These are phyloP conservation scores for Cardamine occulta DNA, from an alignment of 345 rosid species.

Conservation along the genomic window DNA sequence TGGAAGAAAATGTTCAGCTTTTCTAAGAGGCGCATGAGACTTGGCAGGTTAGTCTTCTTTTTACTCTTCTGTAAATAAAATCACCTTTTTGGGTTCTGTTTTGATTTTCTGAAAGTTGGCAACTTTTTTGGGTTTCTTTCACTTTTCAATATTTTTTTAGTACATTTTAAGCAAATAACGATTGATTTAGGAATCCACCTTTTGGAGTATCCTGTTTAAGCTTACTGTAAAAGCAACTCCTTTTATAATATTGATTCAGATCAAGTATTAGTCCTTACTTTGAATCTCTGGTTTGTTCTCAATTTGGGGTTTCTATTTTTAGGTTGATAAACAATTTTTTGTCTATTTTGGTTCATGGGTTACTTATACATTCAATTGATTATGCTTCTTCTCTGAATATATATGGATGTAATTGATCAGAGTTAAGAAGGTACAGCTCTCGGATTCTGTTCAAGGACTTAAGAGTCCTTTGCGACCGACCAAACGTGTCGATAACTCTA, in stretches of 20 bases:
- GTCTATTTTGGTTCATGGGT: background rate
- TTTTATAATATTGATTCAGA: slow-evolving; percentile 27
- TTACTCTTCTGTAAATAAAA: background rate
- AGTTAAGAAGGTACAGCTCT: slow-evolving; percentile 95
- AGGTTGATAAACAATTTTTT: background rate
- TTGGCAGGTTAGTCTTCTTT: slow-evolving; percentile 72
- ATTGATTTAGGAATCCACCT: slow-evolving; percentile 16
- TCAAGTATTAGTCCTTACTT: slow-evolving; percentile 17
- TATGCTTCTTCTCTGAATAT: slow-evolving; percentile 22
- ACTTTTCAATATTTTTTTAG: background rate
- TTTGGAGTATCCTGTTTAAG: slow-evolving; percentile 31
- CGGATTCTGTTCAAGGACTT: slow-evolving; percentile 69
- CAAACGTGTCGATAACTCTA: slow-evolving; percentile 56
- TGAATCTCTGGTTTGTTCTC: slow-evolving; percentile 6
- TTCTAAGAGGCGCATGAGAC: slow-evolving; percentile 85
- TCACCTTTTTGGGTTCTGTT: slow-evolving; percentile 26
- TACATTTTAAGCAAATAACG: slow-evolving; percentile 10
- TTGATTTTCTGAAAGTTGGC: slow-evolving; percentile 23
- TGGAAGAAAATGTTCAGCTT: slow-evolving; percentile 74
- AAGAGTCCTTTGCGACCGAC: slow-evolving; percentile 79
- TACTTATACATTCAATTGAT: background rate
- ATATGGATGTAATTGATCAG: slow-evolving; percentile 46
- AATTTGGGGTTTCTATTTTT: slow-evolving; percentile 32
- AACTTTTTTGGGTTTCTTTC: slow-evolving; percentile 28
- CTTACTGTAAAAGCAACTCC: slow-evolving; percentile 38